Percentiles rank a stretch among this genome's conserved stretches.
phyloP scores from a whole-genome alignment of 2,329 filamentous ascomycete genomes.

The Pseudocercospora fijiensis region DNA sequence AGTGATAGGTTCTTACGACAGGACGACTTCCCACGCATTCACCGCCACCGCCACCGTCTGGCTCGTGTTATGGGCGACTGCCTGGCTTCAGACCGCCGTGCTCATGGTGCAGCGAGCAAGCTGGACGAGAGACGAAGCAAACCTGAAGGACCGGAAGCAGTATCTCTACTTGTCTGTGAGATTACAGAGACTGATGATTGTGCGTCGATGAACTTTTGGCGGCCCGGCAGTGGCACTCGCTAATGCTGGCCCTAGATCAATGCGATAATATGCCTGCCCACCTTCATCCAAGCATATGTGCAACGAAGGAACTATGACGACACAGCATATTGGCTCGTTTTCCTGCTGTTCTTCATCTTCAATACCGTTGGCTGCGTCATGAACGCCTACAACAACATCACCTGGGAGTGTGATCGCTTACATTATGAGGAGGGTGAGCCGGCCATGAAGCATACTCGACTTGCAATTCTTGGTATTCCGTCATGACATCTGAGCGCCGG shows the following conservation, averaged over 20 bases:
- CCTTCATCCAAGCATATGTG: constrained; percentile 38
- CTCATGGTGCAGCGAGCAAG: constrained; percentile 38
- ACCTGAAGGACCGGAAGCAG: constrained; percentile 35
- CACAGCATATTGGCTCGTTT: constrained; percentile 38
- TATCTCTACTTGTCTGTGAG: constrained; percentile 37
- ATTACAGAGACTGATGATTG: constrained; percentile 36
- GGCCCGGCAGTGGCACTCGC: neutral
- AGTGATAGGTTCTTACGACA: constrained; percentile 26
- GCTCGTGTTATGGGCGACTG: constrained; percentile 35
- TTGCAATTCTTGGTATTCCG: constrained; percentile 35
- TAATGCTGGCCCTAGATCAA: constrained; percentile 29
- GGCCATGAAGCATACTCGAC: constrained; percentile 29
- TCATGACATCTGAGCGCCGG: constrained; percentile 9
- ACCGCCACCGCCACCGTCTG: constrained; percentile 30
- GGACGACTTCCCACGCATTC: constrained; percentile 28
- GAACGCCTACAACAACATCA: constrained; percentile 42
- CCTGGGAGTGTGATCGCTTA: constrained; percentile 35
- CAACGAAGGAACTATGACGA: constrained; percentile 31
- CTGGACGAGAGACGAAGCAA: constrained; percentile 37
- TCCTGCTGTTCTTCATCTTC: constrained; percentile 39
- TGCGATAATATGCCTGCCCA: constrained; percentile 34
- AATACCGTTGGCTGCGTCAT: constrained; percentile 38
- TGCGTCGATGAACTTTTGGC: constrained; percentile 20
- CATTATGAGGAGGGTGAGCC: constrained; percentile 35
- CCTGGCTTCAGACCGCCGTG: constrained; percentile 37